phyloP scores from a whole-genome alignment of 2,329 filamentous ascomycete species.

The Pseudogymnoascus sp. region DNA sequence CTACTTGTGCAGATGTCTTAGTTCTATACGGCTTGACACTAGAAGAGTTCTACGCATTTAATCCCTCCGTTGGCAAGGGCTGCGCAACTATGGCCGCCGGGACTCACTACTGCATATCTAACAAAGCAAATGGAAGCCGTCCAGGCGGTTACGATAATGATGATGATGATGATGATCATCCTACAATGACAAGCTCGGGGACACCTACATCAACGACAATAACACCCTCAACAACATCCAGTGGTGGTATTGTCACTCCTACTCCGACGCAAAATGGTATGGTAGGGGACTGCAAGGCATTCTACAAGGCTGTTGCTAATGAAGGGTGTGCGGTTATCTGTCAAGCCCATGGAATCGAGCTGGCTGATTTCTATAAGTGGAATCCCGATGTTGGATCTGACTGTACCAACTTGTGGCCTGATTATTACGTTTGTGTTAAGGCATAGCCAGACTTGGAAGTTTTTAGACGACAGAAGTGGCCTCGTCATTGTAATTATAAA shows the following conservation, averaged over 20 bases:
- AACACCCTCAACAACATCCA: neutral
- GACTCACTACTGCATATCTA: neutral
- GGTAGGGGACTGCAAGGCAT: neutral
- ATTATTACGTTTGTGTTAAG: neutral
- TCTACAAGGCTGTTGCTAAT: constrained; percentile 2
- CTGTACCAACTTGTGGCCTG: neutral
- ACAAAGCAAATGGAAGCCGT: neutral
- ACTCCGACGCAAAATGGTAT: constrained; percentile 14
- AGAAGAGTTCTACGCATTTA: neutral
- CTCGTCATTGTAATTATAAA: neutral
- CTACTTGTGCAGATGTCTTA: neutral
- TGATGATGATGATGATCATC: neutral
- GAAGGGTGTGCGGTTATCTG: neutral
- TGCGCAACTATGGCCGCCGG: neutral
- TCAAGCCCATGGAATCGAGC: neutral
- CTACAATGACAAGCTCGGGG: neutral
- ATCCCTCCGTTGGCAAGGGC: neutral
- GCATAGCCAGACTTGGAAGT: neutral
- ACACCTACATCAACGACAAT: neutral
- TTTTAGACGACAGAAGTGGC: neutral
- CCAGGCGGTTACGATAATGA: neutral
- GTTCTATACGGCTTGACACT: neutral
- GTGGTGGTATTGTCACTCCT: constrained; percentile 11
- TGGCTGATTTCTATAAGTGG: constrained; percentile 4
- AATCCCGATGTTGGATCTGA: neutral